Evolutionary conservation across 768 basidiomycete genomes (phyloP), one percentile per base, ranked within the genome.

Genomic region (Amanita subjunquillea): DNA sequence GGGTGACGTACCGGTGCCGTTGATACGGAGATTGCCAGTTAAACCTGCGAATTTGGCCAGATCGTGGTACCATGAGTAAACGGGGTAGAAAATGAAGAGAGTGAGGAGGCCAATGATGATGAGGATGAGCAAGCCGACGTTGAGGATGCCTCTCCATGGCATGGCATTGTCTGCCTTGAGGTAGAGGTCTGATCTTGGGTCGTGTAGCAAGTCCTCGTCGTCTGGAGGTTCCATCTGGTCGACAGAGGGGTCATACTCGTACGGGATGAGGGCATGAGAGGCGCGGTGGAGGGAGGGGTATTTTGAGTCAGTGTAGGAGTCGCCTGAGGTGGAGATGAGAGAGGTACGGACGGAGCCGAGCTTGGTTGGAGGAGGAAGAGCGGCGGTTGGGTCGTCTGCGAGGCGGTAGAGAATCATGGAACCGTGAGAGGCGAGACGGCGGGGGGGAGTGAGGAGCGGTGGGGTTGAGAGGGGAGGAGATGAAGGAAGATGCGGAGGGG

Each of bases 21-120:
- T 91, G 57, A 86, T 78, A 29, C 70, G 68, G 4, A 80, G 75
- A 58, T 86, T 88, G 8, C 83, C 77, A 49, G 79, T 77, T 50
- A 85, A 80, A 4, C 72, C 70, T 36, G 60, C 45, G 51, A 72
- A 73, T 39, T 65, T 62, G 1, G 63, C 59, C 23, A 66, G 61
- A 49, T 73, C 62, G 3, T 65, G 59, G 61, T 76, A 77, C 54
- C 77, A 85, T 0, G 64, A 64, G 43, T 74, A 48, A 30, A 95
- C 78, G 3, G 94, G 93, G 63, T 89, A 94, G 39, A 83, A 80
- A 48, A 89, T 79, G 65, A 95, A 96, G 6, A 96, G 77, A 36
- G 67, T 67, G 50, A 96, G 66, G 54, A 96, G 67, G 4, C 72
- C 78, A 25, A 66, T 22, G 13, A 88, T 68, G 57, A 96, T 73